Evolutionary conservation across 1,284 basidiomycete species (phyloP), one percentile per base, ranked within the genome.

Genomic region (Marasmius sp.): DNA sequence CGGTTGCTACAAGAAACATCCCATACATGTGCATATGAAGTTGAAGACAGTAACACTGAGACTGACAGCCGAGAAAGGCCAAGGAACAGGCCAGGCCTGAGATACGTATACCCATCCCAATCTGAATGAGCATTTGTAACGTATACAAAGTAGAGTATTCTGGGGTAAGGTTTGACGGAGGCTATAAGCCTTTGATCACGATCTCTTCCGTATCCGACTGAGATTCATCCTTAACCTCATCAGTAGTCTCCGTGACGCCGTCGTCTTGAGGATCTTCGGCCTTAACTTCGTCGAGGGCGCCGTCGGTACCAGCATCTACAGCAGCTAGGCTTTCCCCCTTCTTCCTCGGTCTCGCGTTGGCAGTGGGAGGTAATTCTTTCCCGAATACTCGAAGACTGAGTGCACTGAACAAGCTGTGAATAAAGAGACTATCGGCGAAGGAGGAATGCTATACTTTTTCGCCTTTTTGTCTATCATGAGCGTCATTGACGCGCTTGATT

Each of bases 391-490:
- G 86, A 58, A 93, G 74, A 66, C 89, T 92, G 67, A 94, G 74
- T 0, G 93, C 93, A 70, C 92, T 84, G 60, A 18, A 11, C 38
- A 45, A 11, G 11, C 56, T 3, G 45, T 47, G 7, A 55, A 36
- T 58, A 34, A 39, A 58, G 34, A 37, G 50, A 62, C 41, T 59
- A 39, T 22, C 27, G 56, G 18, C 16, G 1, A 9, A 18, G 27
- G 9, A 53, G 16, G 37, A 12, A 22, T 36, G 37, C 33, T 77
- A 27, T 61, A 93, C 94, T 89, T 93, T 77, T 97, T 97, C 39
- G 94, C 93, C 69, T 91, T 91, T 76, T 97, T 98, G 76, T 97
- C 94, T 63, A 97, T 87, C 92, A 98, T 95, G 61, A 97, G 80
- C 4, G 90, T 87, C 61, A 96, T 75, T 1, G 93, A 95, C 16